Percentiles rank a stretch among this genome's conserved stretches.
Evolutionary conservation across 768 basidiomycete genomes (phyloP).

Genomic region (Termitomyces sp.): DNA sequence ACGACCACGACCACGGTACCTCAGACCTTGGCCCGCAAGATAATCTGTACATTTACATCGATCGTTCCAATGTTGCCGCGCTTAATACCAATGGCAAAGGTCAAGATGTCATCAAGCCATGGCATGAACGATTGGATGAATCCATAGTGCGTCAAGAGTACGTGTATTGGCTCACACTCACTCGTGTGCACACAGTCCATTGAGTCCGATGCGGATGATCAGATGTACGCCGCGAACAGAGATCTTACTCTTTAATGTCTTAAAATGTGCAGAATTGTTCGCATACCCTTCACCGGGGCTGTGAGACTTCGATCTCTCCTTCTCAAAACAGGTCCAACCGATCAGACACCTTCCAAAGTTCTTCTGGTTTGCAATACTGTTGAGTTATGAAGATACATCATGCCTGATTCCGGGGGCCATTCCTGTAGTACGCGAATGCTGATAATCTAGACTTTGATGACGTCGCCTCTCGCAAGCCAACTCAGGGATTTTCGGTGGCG

Average conservation of each 20-base stretch:
- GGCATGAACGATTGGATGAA: slow-evolving; percentile 75
- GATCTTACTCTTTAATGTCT: neutral
- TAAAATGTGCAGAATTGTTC: slow-evolving; percentile 53
- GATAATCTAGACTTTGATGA: slow-evolving; percentile 82
- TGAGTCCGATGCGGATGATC: slow-evolving; percentile 90
- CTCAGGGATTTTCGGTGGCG: slow-evolving; percentile 69
- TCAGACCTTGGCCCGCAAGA: slow-evolving; percentile 54
- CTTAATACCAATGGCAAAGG: slow-evolving; percentile 57
- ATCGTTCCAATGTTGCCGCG: slow-evolving; percentile 73
- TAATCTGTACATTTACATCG: slow-evolving; percentile 71
- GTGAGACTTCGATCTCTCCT: slow-evolving; percentile 80
- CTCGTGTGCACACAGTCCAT: slow-evolving; percentile 44
- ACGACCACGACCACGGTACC: slow-evolving; percentile 53
- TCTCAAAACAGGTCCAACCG: slow-evolving; percentile 77
- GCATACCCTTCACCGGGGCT: slow-evolving; percentile 82
- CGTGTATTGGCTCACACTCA: slow-evolving; percentile 1
- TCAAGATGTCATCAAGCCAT: slow-evolving; percentile 74
- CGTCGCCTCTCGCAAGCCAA: slow-evolving; percentile 49
- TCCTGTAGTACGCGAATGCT: slow-evolving; percentile 64
- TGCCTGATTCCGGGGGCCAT: neutral
- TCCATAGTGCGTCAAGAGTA: slow-evolving; percentile 40
- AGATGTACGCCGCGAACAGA: slow-evolving; percentile 46
- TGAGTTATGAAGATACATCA: neutral
- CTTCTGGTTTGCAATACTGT: slow-evolving; percentile 46
- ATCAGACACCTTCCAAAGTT: slow-evolving; percentile 71